Evolutionary conservation across 148 eudicot genomes (phyloP), one percentile per base, ranked within the genome.

Genomic region (Spergularia bocconei): DNA sequence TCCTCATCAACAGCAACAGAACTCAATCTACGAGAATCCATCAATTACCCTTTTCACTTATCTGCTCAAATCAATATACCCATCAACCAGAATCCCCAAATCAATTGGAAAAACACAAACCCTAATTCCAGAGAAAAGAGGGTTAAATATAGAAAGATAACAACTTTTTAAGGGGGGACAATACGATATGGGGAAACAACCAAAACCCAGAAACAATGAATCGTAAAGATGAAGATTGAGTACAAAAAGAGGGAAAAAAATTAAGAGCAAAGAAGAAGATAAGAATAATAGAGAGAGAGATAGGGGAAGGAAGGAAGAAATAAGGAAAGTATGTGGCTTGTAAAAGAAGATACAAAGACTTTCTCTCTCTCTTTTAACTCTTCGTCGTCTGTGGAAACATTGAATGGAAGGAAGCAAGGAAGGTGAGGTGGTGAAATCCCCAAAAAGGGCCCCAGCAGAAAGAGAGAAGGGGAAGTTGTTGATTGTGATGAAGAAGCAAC

Each of bases 361-460:
- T 63, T 63, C 36, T 63, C 67, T 33, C 9, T 17, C 7, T 3
- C n/a, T n/a, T n/a, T 39, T 39, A 39, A 17, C 4, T 8, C 20
- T 10, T 15, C 12, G 11, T 56, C 50, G 11, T 56, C 50, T 72
- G 41, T 65, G 63, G 78, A 57, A 74, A 75, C 79, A 70, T 75
- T 75, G 79, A 75, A 63, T 80, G 82, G 75, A 63, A 70, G 78
- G 66, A 48, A 50, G 71, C 38, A 47, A 67, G 69, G 63, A 63
- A 47, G 50, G 17, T n/a, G 51, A 53, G 36, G 59, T 21, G 48
- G 75, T 75, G 79, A 80, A 80, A 76, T 76, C 71, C 76, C 80
- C 70, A 80, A 80, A 80, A 80, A 71, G 83, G 79, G 79, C 68
- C 80, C 76, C 72, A 75, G 67, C 17, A 44, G 5, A 69, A 51